These are phyloP conservation scores for Lactarius tabidus DNA, from an alignment of 768 basidiomycete genomes.

Conservation along the genomic window DNA sequence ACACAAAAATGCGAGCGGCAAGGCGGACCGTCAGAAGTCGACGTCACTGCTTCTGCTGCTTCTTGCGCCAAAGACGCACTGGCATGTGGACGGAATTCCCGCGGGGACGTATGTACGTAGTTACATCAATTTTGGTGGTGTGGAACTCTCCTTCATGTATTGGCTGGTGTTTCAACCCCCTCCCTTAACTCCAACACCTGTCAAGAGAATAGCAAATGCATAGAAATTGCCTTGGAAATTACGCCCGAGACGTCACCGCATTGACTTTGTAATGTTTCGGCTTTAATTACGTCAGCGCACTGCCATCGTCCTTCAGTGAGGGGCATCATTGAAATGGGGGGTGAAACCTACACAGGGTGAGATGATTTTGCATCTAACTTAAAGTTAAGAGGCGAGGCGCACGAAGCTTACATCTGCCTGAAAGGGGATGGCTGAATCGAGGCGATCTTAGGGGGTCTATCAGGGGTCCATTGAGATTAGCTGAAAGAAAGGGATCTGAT, in stretches of 20 bases:
- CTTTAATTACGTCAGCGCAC: neutral
- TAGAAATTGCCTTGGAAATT: too few relatives aligned
- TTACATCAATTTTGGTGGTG: slow-evolving; percentile 5
- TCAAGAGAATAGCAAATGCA: neutral
- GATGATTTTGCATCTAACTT: neutral
- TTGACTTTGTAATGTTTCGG: neutral
- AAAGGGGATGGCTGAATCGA: neutral
- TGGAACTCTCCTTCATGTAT: neutral
- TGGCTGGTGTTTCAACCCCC: neutral
- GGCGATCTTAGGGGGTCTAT: neutral
- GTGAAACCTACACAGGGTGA: neutral
- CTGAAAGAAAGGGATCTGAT: neutral
- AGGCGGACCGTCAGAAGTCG: neutral
- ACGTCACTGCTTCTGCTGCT: slow-evolving; percentile 7
- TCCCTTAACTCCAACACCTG: neutral
- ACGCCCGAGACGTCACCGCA: neutral
- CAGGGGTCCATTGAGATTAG: neutral
- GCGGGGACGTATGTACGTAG: neutral
- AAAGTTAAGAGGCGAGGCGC: neutral
- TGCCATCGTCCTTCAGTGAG: neutral
- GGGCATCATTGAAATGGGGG: neutral
- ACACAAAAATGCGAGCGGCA: neutral
- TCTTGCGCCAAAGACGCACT: neutral
- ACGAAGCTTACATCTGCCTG: neutral
- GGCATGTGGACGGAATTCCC: slow-evolving; percentile 4